Percentiles rank a stretch among this genome's conserved stretches.
These are phyloP conservation scores for Acidomyces sp. DNA, from an alignment of 495 filamentous ascomycete genomes.

Conservation along the genomic window DNA sequence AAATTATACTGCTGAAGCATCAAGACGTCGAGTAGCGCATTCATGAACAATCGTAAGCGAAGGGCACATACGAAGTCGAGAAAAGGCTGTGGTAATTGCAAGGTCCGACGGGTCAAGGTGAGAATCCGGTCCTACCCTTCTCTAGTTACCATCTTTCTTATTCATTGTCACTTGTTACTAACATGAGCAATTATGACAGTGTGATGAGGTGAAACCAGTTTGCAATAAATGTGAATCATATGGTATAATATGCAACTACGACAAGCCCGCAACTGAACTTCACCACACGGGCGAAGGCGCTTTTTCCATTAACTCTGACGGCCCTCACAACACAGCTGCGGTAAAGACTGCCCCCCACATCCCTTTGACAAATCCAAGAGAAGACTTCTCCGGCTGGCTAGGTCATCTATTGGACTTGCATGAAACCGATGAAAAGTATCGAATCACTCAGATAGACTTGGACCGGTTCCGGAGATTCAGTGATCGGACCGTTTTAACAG, in stretches of 20 bases:
- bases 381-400: slow-evolving; percentile 11
- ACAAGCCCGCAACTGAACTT: slow-evolving; percentile 21
- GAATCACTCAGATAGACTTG: slow-evolving; percentile 22
- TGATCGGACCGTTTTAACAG: slow-evolving; percentile 29
- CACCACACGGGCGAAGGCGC: slow-evolving; percentile 25
- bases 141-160: neutral
- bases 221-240: slow-evolving; percentile 33
- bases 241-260: slow-evolving; percentile 34
- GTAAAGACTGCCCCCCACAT: neutral
- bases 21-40: no score
- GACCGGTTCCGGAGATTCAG: slow-evolving; percentile 27
- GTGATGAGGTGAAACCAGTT: slow-evolving; percentile 34
- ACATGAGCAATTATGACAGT: no score
- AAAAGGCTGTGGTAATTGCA: slow-evolving; percentile 37
- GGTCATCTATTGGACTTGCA: slow-evolving; percentile 10
- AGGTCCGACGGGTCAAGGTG: slow-evolving; percentile 36
- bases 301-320: slow-evolving; percentile 20
- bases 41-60: slow-evolving; percentile 29
- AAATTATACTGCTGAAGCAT: no score
- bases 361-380: slow-evolving; percentile 11
- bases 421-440: slow-evolving; percentile 22
- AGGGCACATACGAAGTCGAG: slow-evolving; percentile 34
- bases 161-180: neutral
- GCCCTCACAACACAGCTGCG: neutral
- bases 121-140: slow-evolving; percentile 2